Evolutionary conservation across 805 yeast genomes (phyloP).

Genomic region (Candida michaelii): DNA sequence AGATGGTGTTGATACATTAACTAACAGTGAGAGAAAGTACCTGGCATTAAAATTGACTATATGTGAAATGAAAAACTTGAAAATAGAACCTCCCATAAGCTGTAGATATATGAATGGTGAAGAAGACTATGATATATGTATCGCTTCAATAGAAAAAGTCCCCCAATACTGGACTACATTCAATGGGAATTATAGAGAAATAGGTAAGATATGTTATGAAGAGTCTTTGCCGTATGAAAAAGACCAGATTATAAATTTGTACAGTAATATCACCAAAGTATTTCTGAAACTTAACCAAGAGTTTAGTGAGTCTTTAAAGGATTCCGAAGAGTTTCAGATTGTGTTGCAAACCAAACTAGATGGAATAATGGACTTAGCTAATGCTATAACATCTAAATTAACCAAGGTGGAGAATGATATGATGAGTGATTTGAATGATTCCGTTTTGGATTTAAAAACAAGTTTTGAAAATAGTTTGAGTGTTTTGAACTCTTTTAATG

Average conservation of each 20-base stretch:
- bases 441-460: conserved; percentile 7
- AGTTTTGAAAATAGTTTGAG: conserved; percentile 6
- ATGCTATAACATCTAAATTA: neutral
- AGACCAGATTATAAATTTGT: conserved; percentile 47
- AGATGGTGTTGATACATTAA: conserved; percentile 39
- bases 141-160: conserved; percentile 38
- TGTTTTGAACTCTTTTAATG: conserved; percentile 5
- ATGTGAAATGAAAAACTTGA: conserved; percentile 55
- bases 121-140: conserved; percentile 32
- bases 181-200: conserved; percentile 60
- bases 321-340: conserved; percentile 9
- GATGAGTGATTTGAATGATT: conserved; percentile 7
- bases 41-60: conserved; percentile 50
- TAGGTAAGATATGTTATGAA: conserved; percentile 54
- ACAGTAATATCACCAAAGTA: conserved; percentile 44
- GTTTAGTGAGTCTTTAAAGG: neutral
- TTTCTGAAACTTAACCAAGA: conserved; percentile 13
- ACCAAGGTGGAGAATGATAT: conserved; percentile 9
- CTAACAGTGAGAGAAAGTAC: conserved; percentile 29
- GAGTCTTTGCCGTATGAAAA: conserved; percentile 53
- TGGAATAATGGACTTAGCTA: conserved; percentile 2
- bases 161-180: conserved; percentile 75
- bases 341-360: conserved; percentile 16
- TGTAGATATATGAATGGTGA: conserved; percentile 21
- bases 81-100: conserved; percentile 31